These are phyloP conservation scores for Cladophialophora yegresii DNA, from an alignment of 2,329 filamentous ascomycete genomes.

Conservation along the genomic window DNA sequence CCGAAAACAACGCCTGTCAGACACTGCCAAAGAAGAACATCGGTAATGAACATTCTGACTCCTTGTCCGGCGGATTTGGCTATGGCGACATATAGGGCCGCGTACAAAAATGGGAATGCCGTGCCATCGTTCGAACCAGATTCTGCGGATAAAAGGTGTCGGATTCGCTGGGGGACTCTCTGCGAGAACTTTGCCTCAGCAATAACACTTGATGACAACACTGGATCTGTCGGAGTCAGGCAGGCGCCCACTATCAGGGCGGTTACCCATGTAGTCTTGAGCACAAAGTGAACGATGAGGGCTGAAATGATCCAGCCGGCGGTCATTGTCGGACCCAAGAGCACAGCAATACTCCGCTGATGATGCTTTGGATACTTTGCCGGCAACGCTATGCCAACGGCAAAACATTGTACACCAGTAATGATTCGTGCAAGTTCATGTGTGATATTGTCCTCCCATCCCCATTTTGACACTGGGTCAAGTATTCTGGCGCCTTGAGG, in stretches of 20 bases:
- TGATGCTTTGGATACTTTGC: conserved; percentile 63
- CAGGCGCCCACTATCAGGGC: conserved; percentile 57
- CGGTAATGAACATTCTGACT: conserved; percentile 55
- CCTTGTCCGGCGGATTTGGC: conserved; percentile 44
- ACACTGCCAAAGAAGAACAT: conserved; percentile 60
- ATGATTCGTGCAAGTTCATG: conserved; percentile 88
- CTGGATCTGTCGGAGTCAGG: conserved; percentile 60
- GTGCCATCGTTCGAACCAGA: conserved; percentile 59
- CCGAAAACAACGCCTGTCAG: conserved; percentile 52
- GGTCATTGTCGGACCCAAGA: conserved; percentile 57
- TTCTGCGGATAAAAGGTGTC: conserved; percentile 56
- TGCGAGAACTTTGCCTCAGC: conserved; percentile 56
- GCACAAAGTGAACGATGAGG: conserved; percentile 50
- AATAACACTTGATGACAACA: conserved; percentile 57
- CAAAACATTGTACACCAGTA: conserved; percentile 88
- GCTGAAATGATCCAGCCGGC: conserved; percentile 63
- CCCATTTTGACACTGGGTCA: conserved; percentile 69
- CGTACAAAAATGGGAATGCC: conserved; percentile 59
- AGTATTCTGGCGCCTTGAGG: conserved; percentile 82
- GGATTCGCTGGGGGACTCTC: conserved; percentile 55
- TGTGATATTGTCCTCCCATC: conserved; percentile 80
- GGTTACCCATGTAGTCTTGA: conserved; percentile 50
- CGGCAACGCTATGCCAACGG: conserved; percentile 85
- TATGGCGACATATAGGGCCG: conserved; percentile 53
- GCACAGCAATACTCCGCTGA: conserved; percentile 54